Base-by-base conservation (phyloP, 306 rosid genomes). In the Argentina anserina region DNA sequence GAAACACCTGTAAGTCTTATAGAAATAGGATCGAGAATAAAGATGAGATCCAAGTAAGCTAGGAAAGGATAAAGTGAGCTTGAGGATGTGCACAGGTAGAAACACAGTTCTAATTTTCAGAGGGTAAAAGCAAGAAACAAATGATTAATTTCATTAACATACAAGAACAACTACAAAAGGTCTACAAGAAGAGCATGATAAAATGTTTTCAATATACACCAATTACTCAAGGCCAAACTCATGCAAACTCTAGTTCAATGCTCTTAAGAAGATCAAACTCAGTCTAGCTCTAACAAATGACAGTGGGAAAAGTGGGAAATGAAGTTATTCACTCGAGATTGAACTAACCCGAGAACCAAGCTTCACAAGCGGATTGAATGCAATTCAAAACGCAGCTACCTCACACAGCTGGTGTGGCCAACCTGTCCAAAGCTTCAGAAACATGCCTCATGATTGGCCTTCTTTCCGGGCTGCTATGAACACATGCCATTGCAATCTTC, bases 401-500 rank as follows among this genome's bases (percentile, higher is more conserved):
- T 90, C 87, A 91, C 70, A 76, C 88, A 59, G 87, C 78, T 20
- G 88, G 84, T 58, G 81, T 43, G 47, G 81, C 74, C 81, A 89
- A 70, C 82, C 90, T 88, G 72, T 89, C 88, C 78, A 94, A 78
- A 77, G 93, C 96, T 74, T 94, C 96, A 53, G 77, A 82, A 5
- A 91, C 85, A 65, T 91, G 96, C 79, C 96, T 88, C 97, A 94
- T 85, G n/a, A 92, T 61, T 5, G 97, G 97, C 86, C 97, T 90
- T 80, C 85, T 89, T 76, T 94, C 99, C 0, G 99, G 92, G 80
- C 88, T 88, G 76, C 74, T 81, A 58, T 86, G 90, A 64, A 87
- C 86, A 83, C 99, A 94, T 66, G 97, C 99, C 87, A 94, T 86
- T 36, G 96, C 95, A 45, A 91, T 87, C 93, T 91, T 94, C 84